Evolutionary conservation across 2,329 filamentous ascomycete genomes (phyloP).

Genomic region (Scedosporium aurantiacum): DNA sequence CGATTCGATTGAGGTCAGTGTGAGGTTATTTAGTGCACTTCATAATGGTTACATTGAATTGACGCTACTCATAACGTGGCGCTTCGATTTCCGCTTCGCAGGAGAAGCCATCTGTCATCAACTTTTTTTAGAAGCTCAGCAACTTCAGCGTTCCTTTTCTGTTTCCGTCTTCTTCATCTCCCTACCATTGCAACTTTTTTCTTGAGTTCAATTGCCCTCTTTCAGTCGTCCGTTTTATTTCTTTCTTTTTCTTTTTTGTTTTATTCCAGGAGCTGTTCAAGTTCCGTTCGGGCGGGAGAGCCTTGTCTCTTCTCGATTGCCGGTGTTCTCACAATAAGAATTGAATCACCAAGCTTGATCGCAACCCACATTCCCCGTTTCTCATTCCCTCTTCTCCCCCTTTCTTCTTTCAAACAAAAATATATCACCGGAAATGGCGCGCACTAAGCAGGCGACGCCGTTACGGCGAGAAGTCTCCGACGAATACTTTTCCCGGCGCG

Average conservation of each 20-base stretch:
- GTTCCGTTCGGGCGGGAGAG: not conserved
- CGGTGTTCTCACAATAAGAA: not conserved
- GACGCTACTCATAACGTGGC: not conserved
- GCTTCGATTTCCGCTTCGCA: not conserved
- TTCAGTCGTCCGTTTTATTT: not conserved
- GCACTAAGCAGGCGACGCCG: conserved; percentile 57
- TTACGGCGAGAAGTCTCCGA: conserved; percentile 56
- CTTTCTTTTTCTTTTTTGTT: not conserved
- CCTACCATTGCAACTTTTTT: not conserved
- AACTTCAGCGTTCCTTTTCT: not conserved
- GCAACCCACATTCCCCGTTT: not conserved
- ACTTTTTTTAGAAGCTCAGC: not conserved
- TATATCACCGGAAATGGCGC: conserved; percentile 48
- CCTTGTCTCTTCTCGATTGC: not conserved
- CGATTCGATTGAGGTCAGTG: no score
- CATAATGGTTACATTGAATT: no score
- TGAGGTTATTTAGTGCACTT: no score
- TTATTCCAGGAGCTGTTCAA: not conserved
- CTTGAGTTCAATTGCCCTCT: not conserved
- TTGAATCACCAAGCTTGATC: not conserved
- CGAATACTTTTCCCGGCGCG: conserved; percentile 47
- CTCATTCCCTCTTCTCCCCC: not conserved
- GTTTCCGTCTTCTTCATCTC: not conserved
- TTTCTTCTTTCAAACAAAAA: not conserved
- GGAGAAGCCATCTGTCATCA: conserved; percentile 2